Evolutionary conservation across 768 basidiomycete genomes (phyloP).

Genomic region (Podaxis sp.): DNA sequence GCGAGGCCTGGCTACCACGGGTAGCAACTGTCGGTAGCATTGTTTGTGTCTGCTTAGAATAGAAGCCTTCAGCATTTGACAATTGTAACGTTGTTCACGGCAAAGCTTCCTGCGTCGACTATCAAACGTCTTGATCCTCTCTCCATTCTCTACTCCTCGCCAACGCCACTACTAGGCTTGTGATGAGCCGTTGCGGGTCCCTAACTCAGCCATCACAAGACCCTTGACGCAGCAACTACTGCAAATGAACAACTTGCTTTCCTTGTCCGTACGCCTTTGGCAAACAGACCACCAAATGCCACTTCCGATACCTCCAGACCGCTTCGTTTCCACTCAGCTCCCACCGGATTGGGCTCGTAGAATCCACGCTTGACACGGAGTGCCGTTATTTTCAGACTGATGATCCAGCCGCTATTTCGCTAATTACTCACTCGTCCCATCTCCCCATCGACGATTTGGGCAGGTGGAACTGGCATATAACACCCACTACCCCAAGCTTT

Average conservation of each 20-base stretch:
- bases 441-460: neutral
- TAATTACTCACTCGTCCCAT: neutral
- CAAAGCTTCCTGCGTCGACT: neutral
- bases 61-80: neutral
- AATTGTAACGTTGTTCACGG: neutral
- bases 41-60: constrained; percentile 1
- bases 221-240: neutral
- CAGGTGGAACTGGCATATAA: neutral
- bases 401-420: neutral
- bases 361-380: neutral
- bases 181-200: neutral
- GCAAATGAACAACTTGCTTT: neutral
- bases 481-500: neutral
- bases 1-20: neutral
- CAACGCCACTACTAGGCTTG: neutral
- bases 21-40: neutral
- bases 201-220: neutral
- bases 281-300: neutral
- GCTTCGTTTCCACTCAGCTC: neutral
- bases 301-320: neutral
- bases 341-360: neutral
- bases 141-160: neutral
- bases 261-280: neutral
- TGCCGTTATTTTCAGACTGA: neutral
- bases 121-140: neutral